phyloP scores from a whole-genome alignment of 768 basidiomycete genomes.

The Mycena rebaudengoi region DNA sequence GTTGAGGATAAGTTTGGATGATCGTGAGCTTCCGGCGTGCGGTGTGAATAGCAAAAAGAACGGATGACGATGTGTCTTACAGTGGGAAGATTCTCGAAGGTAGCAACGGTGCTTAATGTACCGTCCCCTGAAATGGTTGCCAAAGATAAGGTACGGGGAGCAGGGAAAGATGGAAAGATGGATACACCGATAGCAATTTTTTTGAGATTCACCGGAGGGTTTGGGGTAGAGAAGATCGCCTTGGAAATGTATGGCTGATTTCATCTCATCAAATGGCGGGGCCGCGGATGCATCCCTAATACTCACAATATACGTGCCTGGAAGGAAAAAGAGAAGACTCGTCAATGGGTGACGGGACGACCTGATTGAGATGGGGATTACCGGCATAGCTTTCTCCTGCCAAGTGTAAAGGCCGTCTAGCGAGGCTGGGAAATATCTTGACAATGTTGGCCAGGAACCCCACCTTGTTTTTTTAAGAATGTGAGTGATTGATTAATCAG shows the following conservation, averaged over 20 bases:
- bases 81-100: conserved; percentile 52
- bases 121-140: no score
- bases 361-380: conserved; percentile 51
- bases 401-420: conserved; percentile 69
- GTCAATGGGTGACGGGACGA: background rate
- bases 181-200: conserved; percentile 75
- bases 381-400: conserved; percentile 83
- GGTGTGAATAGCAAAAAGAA: background rate
- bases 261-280: background rate
- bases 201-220: conserved; percentile 73
- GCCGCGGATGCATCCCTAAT: background rate
- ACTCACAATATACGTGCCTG: no score
- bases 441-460: conserved; percentile 76
- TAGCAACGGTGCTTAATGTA: background rate
- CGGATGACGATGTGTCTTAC: conserved; percentile 46
- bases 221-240: conserved; percentile 66
- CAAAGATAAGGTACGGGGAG: background rate
- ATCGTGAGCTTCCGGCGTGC: conserved; percentile 52
- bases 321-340: background rate
- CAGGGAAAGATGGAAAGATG: conserved; percentile 20
- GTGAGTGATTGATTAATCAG: background rate
- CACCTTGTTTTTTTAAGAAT: conserved; percentile 51
- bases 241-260: conserved; percentile 72
- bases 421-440: conserved; percentile 76
- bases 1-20: conserved; percentile 77